These are phyloP conservation scores for Luffa acutangula DNA, from an alignment of 306 rosid species.

Conservation along the genomic window DNA sequence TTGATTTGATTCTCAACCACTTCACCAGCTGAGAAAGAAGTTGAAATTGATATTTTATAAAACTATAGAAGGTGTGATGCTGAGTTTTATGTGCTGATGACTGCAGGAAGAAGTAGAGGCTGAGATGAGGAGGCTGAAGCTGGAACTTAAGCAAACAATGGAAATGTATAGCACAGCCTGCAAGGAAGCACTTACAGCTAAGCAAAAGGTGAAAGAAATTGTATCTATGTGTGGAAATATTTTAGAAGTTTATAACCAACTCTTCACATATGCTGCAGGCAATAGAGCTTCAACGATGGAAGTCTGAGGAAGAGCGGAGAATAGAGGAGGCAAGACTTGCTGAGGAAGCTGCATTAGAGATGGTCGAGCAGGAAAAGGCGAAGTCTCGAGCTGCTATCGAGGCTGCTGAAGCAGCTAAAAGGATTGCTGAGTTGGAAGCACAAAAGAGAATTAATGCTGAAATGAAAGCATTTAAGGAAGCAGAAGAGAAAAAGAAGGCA, in stretches of 20 bases:
- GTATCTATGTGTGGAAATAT: neutral
- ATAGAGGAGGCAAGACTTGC: conserved; percentile 67
- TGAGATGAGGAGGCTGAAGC: conserved; percentile 87
- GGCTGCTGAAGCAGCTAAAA: conserved; percentile 80
- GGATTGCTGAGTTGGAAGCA: conserved; percentile 77
- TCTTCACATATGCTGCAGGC: conserved; percentile 43
- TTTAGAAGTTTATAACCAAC: neutral
- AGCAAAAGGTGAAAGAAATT: conserved; percentile 43
- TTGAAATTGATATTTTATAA: neutral
- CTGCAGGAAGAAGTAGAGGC: conserved; percentile 74
- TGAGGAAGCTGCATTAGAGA: conserved; percentile 69
- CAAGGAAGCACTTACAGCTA: conserved; percentile 85
- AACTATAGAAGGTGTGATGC: neutral
- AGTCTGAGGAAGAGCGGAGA: conserved; percentile 61
- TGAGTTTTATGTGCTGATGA: conserved; percentile 3
- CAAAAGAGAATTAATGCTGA: conserved; percentile 73
- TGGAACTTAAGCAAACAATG: conserved; percentile 91
- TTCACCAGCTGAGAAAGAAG: neutral
- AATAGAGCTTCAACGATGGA: conserved; percentile 78
- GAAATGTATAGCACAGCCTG: conserved; percentile 97
- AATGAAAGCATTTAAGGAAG: conserved; percentile 56
- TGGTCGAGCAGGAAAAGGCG: conserved; percentile 70
- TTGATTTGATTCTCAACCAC: neutral
- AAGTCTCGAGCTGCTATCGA: conserved; percentile 77
- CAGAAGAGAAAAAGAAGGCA: conserved; percentile 59